Base-by-base conservation (phyloP, 73 alveolate genomes). In the Symbiodinium natans region DNA sequence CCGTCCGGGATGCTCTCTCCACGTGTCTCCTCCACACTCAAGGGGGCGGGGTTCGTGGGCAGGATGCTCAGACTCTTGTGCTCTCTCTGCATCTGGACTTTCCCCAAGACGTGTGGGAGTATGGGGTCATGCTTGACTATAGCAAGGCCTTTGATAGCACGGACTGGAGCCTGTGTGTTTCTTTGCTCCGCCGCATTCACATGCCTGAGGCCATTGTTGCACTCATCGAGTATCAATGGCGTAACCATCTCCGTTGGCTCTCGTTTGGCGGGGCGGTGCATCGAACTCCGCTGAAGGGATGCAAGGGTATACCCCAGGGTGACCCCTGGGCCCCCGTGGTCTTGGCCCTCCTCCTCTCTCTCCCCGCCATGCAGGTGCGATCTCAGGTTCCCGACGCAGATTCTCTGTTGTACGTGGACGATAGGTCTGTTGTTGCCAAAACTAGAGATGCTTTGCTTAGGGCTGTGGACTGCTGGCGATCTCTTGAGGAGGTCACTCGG, bases 141-240 rank as follows among this genome's bases (percentile, higher is more conserved):
- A 17, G 36, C 25, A 82, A 80, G 71, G 92, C 92, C 23, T 82
- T 82, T 23, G 92, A 82, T 41, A 41, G 73, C 71, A 25, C 41
- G 9, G 92, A 82, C 73, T 39, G 38, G 68, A 17, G 11, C 29
- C 33, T 21, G 9, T 48, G 73, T 2, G 73, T 40, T 10, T 33
- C 6, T 31, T 8, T 82, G 3, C 73, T 82, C 17, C 21, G 19
- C 15, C 13, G 41, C 29, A 33, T 33, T 25, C 42, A 40, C 41
- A 3, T 82, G 27, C 92, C 92, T 25, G 41, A 15, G 9, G 33
- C 9, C 13, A 23, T 39, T 38, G 40, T 39, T 10, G 29, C 39
- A 1, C 9, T 29, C 39, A 48, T 82, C 3, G 41, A 3, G 27
- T 38, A 19, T 2, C 46, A 25, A 17, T 82, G 92, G 92, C 27